Evolutionary conservation across 192 early-diverging fungal genomes (phyloP).

Genomic region (Gorgonomyces haynaldii): DNA sequence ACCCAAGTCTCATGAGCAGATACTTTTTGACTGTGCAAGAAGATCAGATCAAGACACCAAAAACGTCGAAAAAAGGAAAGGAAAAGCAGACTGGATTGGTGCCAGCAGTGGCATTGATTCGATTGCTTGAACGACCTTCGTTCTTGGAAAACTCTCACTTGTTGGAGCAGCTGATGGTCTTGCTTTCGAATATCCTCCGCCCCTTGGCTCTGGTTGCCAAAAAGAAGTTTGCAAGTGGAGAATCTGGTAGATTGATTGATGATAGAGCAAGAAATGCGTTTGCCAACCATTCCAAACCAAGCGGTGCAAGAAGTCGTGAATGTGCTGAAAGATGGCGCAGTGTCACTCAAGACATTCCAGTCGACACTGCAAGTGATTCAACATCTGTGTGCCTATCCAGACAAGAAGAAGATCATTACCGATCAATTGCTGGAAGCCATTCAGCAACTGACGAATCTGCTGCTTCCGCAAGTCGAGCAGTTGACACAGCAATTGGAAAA

Average conservation of each 20-base stretch:
- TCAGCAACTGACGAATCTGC: constrained; percentile 51
- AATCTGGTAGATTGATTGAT: constrained; percentile 12
- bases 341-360: constrained; percentile 89
- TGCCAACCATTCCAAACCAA: constrained; percentile 71
- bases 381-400: constrained; percentile 57
- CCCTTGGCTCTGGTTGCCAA: constrained; percentile 42
- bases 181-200: constrained; percentile 68
- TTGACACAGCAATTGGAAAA: constrained; percentile 47
- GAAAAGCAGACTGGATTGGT: constrained; percentile 44
- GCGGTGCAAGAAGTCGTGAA: constrained; percentile 78
- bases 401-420: constrained; percentile 54
- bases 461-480: constrained; percentile 57
- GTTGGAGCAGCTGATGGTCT: constrained; percentile 80
- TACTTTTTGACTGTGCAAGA: constrained; percentile 74
- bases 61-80: constrained; percentile 47
- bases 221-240: constrained; percentile 11
- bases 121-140: constrained; percentile 69
- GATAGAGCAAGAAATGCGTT: constrained; percentile 38
- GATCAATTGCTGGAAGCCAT: constrained; percentile 66
- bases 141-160: constrained; percentile 69
- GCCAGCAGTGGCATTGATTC: constrained; percentile 64
- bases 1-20: constrained; percentile 59
- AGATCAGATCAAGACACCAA: constrained; percentile 20
- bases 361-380: constrained; percentile 83
- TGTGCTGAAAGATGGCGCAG: constrained; percentile 79